phyloP scores from a whole-genome alignment of 345 rosid genomes.

The Brassica incana region DNA sequence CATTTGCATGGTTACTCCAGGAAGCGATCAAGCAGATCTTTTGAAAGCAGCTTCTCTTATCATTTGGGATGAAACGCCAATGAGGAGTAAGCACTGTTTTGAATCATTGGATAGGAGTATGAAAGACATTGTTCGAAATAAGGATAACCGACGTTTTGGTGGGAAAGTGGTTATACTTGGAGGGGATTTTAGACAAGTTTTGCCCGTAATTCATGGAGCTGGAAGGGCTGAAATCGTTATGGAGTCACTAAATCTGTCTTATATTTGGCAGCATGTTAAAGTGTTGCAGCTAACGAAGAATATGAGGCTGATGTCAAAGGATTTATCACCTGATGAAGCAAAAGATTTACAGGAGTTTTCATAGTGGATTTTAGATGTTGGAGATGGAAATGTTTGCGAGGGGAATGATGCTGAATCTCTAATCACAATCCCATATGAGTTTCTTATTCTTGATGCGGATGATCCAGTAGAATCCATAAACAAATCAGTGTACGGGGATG shows the following conservation, averaged over 20 bases:
- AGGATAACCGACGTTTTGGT: neutral
- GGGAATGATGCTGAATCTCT: neutral
- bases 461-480: neutral
- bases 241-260: neutral
- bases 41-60: neutral
- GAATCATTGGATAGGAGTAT: neutral
- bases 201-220: neutral
- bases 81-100: neutral
- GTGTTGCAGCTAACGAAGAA: neutral
- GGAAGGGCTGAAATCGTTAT: neutral
- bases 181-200: neutral
- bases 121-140: neutral
- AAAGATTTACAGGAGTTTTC: neutral
- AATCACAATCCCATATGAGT: neutral
- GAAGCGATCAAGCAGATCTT: neutral
- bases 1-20: neutral
- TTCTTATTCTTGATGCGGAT: neutral
- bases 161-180: neutral
- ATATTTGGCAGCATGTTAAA: neutral
- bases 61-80: neutral
- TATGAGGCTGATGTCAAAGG: neutral
- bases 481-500: neutral
- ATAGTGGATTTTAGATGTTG: neutral
- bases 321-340: neutral
- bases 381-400: neutral